phyloP scores from a whole-genome alignment of 805 yeast species.

The Candida dajiaensis region DNA sequence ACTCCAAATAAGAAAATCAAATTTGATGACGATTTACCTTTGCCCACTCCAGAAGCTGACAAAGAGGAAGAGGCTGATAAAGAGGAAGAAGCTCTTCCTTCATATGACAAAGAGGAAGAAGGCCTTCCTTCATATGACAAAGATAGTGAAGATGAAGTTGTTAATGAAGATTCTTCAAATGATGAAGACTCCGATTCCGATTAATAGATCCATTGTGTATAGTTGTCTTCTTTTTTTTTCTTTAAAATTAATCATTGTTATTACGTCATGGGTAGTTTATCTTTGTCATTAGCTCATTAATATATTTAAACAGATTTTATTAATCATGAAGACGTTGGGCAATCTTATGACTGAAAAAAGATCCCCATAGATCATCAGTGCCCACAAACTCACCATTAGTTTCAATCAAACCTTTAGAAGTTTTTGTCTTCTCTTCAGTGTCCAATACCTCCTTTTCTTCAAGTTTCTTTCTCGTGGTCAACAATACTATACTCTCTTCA shows the following conservation, averaged over 20 bases:
- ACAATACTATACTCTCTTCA: slow-evolving; percentile 78
- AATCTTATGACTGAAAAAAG: slow-evolving; percentile 38
- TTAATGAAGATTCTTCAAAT: slow-evolving; percentile 23
- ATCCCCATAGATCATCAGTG: slow-evolving; percentile 55
- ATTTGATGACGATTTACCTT: slow-evolving; percentile 35
- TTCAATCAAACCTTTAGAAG: slow-evolving; percentile 43
- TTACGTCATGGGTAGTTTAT: no score
- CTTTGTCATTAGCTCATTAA: no score
- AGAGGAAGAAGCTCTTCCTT: no score
- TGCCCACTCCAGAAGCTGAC: slow-evolving; percentile 22
- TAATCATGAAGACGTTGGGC: background rate
- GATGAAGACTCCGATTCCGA: slow-evolving; percentile 22
- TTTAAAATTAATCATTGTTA: background rate
- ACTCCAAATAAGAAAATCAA: slow-evolving; percentile 38
- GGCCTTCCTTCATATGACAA: slow-evolving; percentile 3
- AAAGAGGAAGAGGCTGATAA: slow-evolving; percentile 17
- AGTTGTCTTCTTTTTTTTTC: background rate
- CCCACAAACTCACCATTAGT: slow-evolving; percentile 54
- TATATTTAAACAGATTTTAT: no score
- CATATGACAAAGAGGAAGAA: slow-evolving; percentile 20
- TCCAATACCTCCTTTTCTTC: slow-evolving; percentile 35
- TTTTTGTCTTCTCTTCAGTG: slow-evolving; percentile 48
- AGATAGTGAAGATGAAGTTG: slow-evolving; percentile 16
- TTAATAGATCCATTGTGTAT: slow-evolving; percentile 2
- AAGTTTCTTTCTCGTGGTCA: slow-evolving; percentile 58